Evolutionary conservation across 1,284 basidiomycete genomes (phyloP), one percentile per base, ranked within the genome.

Genomic region (Ceratobasidium sp.): DNA sequence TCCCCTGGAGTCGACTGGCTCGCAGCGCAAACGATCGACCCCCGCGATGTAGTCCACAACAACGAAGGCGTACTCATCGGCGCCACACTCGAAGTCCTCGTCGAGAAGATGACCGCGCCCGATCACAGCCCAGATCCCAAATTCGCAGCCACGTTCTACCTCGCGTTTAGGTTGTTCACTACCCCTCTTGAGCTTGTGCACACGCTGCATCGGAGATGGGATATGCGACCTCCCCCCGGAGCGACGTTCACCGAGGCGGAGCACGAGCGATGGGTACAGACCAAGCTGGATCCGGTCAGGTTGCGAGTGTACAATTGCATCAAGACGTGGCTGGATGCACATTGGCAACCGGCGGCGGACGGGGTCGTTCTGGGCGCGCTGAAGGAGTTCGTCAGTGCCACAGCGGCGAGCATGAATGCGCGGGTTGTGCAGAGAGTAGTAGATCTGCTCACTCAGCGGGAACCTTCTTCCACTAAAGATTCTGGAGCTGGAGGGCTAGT

Each of bases 101-200:
- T 98, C 9, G 96, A 97, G 82, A 95, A 94, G 83, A 92, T 99
- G 90, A 97, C 96, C n/a, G 94, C 96, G 1, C 94, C 97, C 79
- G 94, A 96, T 78, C 90, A 90, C 59, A 88, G 94, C 61, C 92
- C 94, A 38, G 96, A 98, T 77, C 85, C 91, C 18, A 88, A 89
- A 0, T 96, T 98, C 79, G 87, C 91, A 28, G 88, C 90, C 0
- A 91, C 96, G 18, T 98, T 99, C 84, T 97, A 96, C 85, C 85
- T 96, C 79, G 98, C 96, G 0, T 99, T 99, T 86, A 89, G 97
- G n/a, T 83, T 98, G 75, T 98, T 98, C 82, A 89, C 92, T 0
- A 89, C 91, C 0, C 93, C 97, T 0, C 73, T 82, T 7, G 90
- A 93, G 73, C 87, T 99, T 35, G 86, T 93, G 1, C 87, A 92